phyloP scores from a whole-genome alignment of 1,284 basidiomycete genomes.

The Ceratobasidium sp. region DNA sequence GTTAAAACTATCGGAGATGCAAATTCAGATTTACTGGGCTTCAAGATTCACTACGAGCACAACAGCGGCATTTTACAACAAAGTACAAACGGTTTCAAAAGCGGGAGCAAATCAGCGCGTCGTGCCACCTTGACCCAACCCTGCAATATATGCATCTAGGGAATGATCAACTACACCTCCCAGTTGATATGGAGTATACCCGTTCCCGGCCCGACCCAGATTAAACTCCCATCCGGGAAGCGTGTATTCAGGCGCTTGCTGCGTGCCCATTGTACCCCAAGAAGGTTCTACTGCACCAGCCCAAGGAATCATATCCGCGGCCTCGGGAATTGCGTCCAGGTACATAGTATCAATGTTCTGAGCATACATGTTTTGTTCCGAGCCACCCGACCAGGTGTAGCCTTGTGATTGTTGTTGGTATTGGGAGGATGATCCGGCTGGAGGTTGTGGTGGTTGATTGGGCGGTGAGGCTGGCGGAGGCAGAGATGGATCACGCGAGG shows the following conservation, averaged over 20 bases:
- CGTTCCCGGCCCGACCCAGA: not conserved
- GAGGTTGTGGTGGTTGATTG: not conserved
- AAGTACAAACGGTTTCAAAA: not conserved
- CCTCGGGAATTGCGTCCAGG: constrained; percentile 31
- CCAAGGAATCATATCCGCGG: constrained; percentile 37
- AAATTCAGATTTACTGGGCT: not conserved
- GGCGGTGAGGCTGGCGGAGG: not conserved
- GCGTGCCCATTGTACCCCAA: constrained; percentile 35
- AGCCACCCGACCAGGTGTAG: not conserved
- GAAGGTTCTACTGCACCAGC: constrained; percentile 34
- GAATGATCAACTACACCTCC: constrained; percentile 6
- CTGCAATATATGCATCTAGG: constrained; percentile 8
- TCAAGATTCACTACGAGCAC: not conserved
- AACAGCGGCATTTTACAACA: not conserved
- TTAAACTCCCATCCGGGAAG: constrained; percentile 36
- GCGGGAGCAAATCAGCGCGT: not conserved
- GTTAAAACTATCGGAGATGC: no score
- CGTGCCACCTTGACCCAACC: not conserved
- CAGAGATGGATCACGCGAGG: not conserved
- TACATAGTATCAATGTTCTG: constrained; percentile 26
- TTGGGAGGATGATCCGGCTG: not conserved
- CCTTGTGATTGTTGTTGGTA: not conserved
- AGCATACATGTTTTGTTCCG: not conserved
- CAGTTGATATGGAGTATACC: constrained; percentile 14
- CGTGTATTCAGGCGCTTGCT: constrained; percentile 32